Evolutionary conservation across 768 basidiomycete genomes (phyloP), one percentile per base, ranked within the genome.

Genomic region (Podaxis sp.): DNA sequence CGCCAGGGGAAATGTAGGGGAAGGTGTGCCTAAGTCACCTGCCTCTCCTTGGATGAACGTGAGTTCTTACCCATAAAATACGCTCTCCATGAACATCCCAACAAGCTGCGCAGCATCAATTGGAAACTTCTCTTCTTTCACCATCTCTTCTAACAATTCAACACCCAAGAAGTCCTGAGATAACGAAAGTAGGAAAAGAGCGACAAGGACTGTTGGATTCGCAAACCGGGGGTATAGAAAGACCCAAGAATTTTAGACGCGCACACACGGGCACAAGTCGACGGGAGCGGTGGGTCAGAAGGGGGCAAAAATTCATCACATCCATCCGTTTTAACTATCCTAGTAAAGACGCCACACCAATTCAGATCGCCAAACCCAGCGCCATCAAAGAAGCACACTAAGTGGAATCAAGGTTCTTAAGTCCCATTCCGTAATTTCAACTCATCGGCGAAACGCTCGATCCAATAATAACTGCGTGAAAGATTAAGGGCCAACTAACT

Each of bases 21-120:
- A 50, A n/a, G 49, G 22, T 44, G n/a, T 20, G 26, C 15, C 22
- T 52, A 53, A 59, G 58, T 61, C 7, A 26, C 3, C 2, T 33
- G 7, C 51, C 6, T 20, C n/a, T n/a, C 2, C 46, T 6, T 15
- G 7, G 0, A 37, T 13, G 17, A 72, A 6, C 15, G 24, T 12
- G 1, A 36, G 6, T 26, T 17, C 54, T 56, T 10, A 62, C 72
- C 78, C 77, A 65, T 78, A 80, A 55, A 78, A 74, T 20, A 80
- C 71, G 57, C 72, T 72, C 60, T 76, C 78, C 72, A 78, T 76
- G 71, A 80, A 80, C 36, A 78, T 61, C 37, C 70, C 78, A 13
- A 79, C 77, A 51, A 79, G 67, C 66, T 78, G 76, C 28, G 79
- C 78, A 22, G 74, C 70, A 61, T 74, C 75, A 22, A 75, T 74